Evolutionary conservation across 805 yeast genomes (phyloP).

Genomic region (Gaillardinia entomophila): DNA sequence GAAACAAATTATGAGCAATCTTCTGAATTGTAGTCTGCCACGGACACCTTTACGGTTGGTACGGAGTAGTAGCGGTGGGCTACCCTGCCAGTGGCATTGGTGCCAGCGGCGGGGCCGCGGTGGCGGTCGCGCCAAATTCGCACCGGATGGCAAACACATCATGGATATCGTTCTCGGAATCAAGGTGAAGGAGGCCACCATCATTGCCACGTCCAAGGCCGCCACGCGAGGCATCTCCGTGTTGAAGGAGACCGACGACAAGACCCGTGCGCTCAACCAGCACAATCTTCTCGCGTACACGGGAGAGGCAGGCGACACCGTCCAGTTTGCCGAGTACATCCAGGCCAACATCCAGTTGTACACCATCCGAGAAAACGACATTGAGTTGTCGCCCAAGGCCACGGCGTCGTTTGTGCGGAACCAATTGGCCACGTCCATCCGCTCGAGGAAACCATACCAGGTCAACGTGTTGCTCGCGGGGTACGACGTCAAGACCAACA

Average conservation of each 20-base stretch:
- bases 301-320: constrained; percentile 96
- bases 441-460: constrained; percentile 91
- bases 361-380: constrained; percentile 72
- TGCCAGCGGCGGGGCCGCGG: too few relatives aligned
- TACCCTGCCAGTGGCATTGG: too few relatives aligned
- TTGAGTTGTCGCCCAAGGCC: constrained; percentile 78
- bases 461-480: constrained; percentile 91
- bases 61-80: too few relatives aligned
- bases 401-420: constrained; percentile 85
- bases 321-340: constrained; percentile 88
- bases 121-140: too few relatives aligned
- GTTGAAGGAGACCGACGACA: constrained; percentile 72
- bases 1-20: too few relatives aligned
- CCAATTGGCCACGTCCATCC: constrained; percentile 78
- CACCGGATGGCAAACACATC: too few relatives aligned
- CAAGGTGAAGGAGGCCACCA: constrained; percentile 71
- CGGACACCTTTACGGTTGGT: too few relatives aligned
- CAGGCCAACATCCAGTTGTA: constrained; percentile 89
- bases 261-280: constrained; percentile 67
- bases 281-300: constrained; percentile 83
- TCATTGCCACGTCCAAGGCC: constrained; percentile 92
- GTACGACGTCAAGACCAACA: constrained; percentile 50
- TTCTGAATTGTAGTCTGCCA: too few relatives aligned
- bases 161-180: constrained; percentile 94
- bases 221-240: constrained; percentile 86